phyloP scores from a whole-genome alignment of 83 land plant genomes.

The Isoetes engelmannii region DNA sequence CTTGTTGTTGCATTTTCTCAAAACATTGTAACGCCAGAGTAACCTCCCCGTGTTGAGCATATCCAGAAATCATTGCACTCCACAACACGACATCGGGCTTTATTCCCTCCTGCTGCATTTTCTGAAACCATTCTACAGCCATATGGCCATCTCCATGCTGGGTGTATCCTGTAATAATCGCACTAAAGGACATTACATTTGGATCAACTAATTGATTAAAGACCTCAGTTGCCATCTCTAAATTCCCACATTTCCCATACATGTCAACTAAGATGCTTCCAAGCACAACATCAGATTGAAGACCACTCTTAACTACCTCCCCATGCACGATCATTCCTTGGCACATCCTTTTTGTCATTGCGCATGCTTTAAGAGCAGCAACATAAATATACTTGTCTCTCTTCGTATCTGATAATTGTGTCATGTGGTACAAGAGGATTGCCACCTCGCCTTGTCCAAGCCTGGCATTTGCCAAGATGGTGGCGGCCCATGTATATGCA shows the following conservation, averaged over 20 bases:
- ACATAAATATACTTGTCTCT: not conserved
- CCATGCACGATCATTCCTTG: not conserved
- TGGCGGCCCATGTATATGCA: not conserved
- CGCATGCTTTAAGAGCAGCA: not conserved
- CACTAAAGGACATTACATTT: not conserved
- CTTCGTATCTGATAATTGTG: not conserved
- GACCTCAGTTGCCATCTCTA: not conserved
- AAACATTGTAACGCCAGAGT: slow-evolving; percentile 1
- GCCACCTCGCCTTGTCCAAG: not conserved
- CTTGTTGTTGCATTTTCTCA: slow-evolving; percentile 6
- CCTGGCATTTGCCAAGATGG: not conserved
- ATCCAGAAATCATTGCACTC: slow-evolving; percentile 10
- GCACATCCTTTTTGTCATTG: not conserved
- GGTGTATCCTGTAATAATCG: not conserved
- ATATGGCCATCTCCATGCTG: not conserved
- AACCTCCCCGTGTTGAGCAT: slow-evolving; percentile 4
- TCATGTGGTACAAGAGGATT: not conserved
- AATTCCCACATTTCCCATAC: not conserved
- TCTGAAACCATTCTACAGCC: not conserved
- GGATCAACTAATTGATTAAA: not conserved
- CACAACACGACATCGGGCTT: not conserved
- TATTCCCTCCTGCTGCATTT: not conserved
- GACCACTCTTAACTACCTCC: not conserved
- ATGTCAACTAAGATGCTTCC: not conserved
- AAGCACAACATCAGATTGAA: not conserved